phyloP scores from a whole-genome alignment of 2,329 filamentous ascomycete genomes.

The Geosmithia putterillii region DNA sequence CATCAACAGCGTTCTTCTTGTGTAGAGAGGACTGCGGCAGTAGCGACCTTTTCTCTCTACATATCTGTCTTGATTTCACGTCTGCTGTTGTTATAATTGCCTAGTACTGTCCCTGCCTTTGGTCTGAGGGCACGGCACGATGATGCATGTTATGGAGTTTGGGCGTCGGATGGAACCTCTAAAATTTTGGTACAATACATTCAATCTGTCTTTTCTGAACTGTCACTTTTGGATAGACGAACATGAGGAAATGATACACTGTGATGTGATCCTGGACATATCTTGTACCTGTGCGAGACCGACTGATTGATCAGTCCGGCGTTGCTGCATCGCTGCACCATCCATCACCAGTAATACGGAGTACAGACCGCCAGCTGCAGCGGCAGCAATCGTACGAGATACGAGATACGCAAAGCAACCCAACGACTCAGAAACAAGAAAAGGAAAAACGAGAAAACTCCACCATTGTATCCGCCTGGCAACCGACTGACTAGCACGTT shows the following conservation, averaged over 20 bases:
- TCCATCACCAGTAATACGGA: too few species aligned
- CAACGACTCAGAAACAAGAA: neutral
- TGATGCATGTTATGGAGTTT: neutral
- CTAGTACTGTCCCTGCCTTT: neutral
- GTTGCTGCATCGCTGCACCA: too few species aligned
- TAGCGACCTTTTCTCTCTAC: too few species aligned
- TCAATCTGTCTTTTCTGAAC: neutral
- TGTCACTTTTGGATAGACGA: too few species aligned
- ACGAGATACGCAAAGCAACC: neutral
- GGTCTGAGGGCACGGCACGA: neutral
- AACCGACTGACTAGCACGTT: neutral
- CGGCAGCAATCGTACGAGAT: too few species aligned
- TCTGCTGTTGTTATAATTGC: neutral
- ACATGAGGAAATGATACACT: too few species aligned
- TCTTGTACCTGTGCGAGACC: too few species aligned
- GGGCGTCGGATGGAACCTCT: neutral
- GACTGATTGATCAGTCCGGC: too few species aligned
- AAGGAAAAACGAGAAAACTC: neutral
- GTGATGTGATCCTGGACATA: too few species aligned
- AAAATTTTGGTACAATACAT: neutral
- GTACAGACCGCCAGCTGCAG: too few species aligned
- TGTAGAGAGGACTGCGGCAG: too few species aligned
- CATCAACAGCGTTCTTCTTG: constrained; percentile 32
- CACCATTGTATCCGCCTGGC: neutral
- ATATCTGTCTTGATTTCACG: neutral